Evolutionary conservation across 495 filamentous ascomycete species (phyloP).

Genomic region (Penicillium paradoxum): DNA sequence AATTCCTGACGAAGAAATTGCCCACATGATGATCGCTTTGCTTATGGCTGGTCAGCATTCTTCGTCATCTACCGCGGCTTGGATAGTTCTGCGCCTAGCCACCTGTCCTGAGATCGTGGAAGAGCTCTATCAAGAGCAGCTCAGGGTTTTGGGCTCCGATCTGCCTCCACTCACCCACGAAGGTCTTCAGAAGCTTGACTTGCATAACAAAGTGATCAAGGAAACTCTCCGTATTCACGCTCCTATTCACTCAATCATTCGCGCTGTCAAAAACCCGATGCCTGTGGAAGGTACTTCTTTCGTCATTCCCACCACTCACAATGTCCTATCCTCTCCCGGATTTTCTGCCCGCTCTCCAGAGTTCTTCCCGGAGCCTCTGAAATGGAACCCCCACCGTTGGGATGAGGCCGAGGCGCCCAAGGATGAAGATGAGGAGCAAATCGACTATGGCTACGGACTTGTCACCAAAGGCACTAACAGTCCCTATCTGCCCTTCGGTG

Average conservation of each 20-base stretch:
- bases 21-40: conserved; percentile 65
- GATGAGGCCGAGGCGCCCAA: conserved; percentile 27
- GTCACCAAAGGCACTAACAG: conserved; percentile 50
- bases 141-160: conserved; percentile 45
- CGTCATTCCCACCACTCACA: conserved; percentile 45
- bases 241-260: conserved; percentile 61
- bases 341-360: conserved; percentile 40
- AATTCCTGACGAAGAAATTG: conserved; percentile 57
- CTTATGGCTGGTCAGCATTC: conserved; percentile 65
- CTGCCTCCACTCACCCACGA: conserved; percentile 53
- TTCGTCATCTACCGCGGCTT: conserved; percentile 53
- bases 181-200: conserved; percentile 46
- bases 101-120: conserved; percentile 51
- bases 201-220: conserved; percentile 55
- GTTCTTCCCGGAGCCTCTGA: conserved; percentile 42
- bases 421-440: conserved; percentile 39
- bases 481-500: conserved; percentile 54
- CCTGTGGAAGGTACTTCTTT: conserved; percentile 42
- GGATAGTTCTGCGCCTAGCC: conserved; percentile 58
- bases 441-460: conserved; percentile 45
- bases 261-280: conserved; percentile 57
- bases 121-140: conserved; percentile 55
- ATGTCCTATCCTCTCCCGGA: conserved; percentile 46
- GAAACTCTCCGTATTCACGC: conserved; percentile 60
- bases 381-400: conserved; percentile 53